phyloP scores from a whole-genome alignment of 768 basidiomycete genomes.

The Boletus huronensis region DNA sequence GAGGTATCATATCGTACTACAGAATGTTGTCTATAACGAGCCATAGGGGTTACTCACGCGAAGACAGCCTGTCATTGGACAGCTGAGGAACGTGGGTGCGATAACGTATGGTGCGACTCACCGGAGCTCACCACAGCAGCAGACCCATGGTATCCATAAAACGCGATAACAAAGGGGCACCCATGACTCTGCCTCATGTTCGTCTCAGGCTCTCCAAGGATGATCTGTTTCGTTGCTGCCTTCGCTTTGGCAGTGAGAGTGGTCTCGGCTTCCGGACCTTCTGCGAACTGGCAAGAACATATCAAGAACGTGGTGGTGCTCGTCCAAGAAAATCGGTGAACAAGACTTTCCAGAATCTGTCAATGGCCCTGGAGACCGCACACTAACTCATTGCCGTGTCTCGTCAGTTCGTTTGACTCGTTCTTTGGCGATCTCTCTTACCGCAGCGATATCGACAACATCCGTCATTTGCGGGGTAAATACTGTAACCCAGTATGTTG shows the following conservation, averaged over 20 bases:
- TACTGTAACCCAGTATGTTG: constrained; percentile 24
- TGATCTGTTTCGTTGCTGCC: constrained; percentile 8
- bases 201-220: neutral
- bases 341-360: neutral
- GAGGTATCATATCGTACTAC: neutral
- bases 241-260: constrained; percentile 3
- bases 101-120: neutral
- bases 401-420: constrained; percentile 22
- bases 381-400: neutral
- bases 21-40: neutral
- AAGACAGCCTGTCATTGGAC: constrained; percentile 9
- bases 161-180: neutral
- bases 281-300: constrained; percentile 20
- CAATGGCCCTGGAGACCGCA: neutral
- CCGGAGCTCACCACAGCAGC: neutral
- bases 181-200: neutral
- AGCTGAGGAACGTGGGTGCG: constrained; percentile 11
- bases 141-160: constrained; percentile 10
- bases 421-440: constrained; percentile 29
- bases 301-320: constrained; percentile 28
- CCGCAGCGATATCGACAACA: constrained; percentile 21
- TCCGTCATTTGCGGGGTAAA: constrained; percentile 16
- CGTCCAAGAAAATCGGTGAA: constrained; percentile 27
- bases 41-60: neutral
- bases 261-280: neutral